Percentiles rank a stretch among this genome's conserved stretches.
phyloP scores from a whole-genome alignment of 495 filamentous ascomycete genomes.

The Aspergillus leporis region DNA sequence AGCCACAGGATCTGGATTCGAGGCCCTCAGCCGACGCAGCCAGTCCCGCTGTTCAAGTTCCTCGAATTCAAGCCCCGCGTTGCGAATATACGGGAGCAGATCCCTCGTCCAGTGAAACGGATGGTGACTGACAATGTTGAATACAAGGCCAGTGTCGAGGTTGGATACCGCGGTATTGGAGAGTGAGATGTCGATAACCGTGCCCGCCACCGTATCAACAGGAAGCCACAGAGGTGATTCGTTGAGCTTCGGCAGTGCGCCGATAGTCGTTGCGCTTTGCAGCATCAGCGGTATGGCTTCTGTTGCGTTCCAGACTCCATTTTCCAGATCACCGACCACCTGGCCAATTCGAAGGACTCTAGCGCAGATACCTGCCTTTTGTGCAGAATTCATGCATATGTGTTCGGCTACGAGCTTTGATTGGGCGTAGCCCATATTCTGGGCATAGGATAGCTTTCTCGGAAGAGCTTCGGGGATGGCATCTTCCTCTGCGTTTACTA shows the following conservation, averaged over 20 bases:
- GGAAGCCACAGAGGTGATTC: slow-evolving; percentile 33
- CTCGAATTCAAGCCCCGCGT: slow-evolving; percentile 21
- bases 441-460: slow-evolving; percentile 46
- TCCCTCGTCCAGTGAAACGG: slow-evolving; percentile 32
- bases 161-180: background rate
- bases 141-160: slow-evolving; percentile 6
- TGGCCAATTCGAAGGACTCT: slow-evolving; percentile 59
- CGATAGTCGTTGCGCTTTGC: slow-evolving; percentile 43
- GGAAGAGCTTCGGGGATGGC: slow-evolving; percentile 52
- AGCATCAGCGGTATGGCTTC: slow-evolving; percentile 67
- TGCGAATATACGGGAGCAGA: slow-evolving; percentile 24
- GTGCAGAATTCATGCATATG: slow-evolving; percentile 40
- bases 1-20: slow-evolving; percentile 29
- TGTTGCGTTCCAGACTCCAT: slow-evolving; percentile 61
- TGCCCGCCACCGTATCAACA: slow-evolving; percentile 19
- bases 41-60: slow-evolving; percentile 21
- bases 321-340: slow-evolving; percentile 51
- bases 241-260: slow-evolving; percentile 53
- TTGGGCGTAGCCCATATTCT: slow-evolving; percentile 58
- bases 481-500: slow-evolving; percentile 28
- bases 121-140: slow-evolving; percentile 26
- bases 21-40: slow-evolving; percentile 20
- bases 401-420: slow-evolving; percentile 66
- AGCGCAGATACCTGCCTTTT: slow-evolving; percentile 27
- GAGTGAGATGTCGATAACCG: slow-evolving; percentile 22